Conservation (phyloP, 768 basidiomycete genomes). For the Panaeolus cyanescens region DNA sequence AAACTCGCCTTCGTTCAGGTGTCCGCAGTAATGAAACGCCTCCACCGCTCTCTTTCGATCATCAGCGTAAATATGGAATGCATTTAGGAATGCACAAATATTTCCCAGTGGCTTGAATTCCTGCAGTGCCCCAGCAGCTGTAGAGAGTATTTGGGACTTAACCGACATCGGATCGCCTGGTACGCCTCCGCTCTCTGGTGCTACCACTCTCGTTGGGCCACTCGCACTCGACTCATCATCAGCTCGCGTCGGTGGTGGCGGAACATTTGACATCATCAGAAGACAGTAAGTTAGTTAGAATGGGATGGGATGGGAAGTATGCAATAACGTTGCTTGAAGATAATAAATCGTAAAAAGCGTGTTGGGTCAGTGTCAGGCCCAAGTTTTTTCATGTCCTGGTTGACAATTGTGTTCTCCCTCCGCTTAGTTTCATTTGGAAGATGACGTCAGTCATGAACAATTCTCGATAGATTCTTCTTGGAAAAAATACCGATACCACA, state of each 20-base stretch:
- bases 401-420: not conserved
- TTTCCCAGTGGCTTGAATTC: conserved; percentile 15
- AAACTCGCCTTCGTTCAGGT: conserved; percentile 16
- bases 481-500: not conserved
- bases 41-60: conserved; percentile 14
- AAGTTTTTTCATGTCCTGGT: not conserved
- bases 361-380: not conserved
- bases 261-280: not conserved
- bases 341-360: not conserved
- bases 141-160: conserved; percentile 8
- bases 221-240: not conserved
- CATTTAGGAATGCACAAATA: conserved; percentile 17
- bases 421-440: not conserved
- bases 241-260: not conserved
- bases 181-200: not conserved
- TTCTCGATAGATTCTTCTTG: not conserved
- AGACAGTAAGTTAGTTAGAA: not conserved
- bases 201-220: not conserved
- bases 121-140: conserved; percentile 12
- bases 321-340: not conserved
- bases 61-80: conserved; percentile 19
- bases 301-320: not conserved
- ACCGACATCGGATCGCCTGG: conserved; percentile 7
- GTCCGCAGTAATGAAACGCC: conserved; percentile 15
- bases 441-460: not conserved